Conservation (phyloP, 371 early-diverging fungal genomes). For the Sporodiniella umbellata region DNA sequence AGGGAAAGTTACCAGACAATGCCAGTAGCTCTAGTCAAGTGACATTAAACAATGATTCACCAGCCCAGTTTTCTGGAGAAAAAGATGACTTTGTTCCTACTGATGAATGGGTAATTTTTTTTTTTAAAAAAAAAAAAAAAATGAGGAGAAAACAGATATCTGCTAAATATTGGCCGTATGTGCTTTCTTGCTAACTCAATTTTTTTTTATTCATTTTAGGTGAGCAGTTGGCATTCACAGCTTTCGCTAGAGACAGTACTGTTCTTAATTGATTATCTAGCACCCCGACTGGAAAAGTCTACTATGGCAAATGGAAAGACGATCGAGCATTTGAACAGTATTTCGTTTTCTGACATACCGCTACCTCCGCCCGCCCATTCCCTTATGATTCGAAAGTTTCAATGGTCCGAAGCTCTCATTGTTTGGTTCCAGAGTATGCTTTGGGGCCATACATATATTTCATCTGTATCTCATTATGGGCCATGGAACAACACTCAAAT, state of each 20-base stretch:
- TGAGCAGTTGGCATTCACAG: constrained; percentile 56
- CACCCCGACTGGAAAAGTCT: constrained; percentile 64
- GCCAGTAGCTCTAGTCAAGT: not conserved
- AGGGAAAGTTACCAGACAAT: too few relatives aligned
- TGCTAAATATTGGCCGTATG: too few relatives aligned
- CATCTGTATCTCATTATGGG: constrained; percentile 49
- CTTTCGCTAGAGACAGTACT: constrained; percentile 64
- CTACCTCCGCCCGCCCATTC: constrained; percentile 11
- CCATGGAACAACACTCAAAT: constrained; percentile 66
- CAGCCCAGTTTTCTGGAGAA: too few relatives aligned
- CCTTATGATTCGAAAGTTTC: constrained; percentile 47
- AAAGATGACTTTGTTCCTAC: constrained; percentile 12
- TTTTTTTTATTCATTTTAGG: too few relatives aligned
- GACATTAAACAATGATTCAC: not conserved
- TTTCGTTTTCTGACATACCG: not conserved
- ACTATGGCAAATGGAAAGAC: too few relatives aligned
- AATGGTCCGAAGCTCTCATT: constrained; percentile 55
- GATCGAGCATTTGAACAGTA: constrained; percentile 6
- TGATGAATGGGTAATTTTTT: too few relatives aligned
- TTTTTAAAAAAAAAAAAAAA: too few relatives aligned
- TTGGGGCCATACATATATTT: constrained; percentile 64
- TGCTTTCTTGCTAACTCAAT: too few relatives aligned
- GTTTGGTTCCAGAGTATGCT: constrained; percentile 68
- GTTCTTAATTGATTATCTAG: constrained; percentile 55
- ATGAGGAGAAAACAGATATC: too few relatives aligned